Conservation (phyloP, 768 basidiomycete species). For the Russula compacta region DNA sequence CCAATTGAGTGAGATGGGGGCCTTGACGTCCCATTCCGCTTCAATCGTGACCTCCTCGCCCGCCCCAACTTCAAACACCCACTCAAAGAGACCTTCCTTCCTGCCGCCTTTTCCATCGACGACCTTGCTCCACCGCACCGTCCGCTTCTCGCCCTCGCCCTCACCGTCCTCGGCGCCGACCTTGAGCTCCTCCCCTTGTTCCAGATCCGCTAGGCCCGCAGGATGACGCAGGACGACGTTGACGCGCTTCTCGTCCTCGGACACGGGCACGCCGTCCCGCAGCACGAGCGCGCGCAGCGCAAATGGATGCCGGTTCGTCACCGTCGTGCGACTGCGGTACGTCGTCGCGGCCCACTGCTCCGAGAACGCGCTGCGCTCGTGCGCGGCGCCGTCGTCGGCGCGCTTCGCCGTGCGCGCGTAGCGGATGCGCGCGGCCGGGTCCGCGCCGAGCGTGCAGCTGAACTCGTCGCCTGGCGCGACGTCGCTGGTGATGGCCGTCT, state of each 20-base stretch:
- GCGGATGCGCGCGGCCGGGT: slow-evolving; percentile 25
- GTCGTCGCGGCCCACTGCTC: slow-evolving; percentile 37
- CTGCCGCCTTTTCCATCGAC: slow-evolving; percentile 40
- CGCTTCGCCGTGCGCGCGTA: slow-evolving; percentile 36
- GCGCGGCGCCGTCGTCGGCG: slow-evolving; percentile 23
- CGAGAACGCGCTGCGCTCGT: slow-evolving; percentile 33
- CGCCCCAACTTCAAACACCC: slow-evolving; percentile 37
- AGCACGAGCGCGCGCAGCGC: slow-evolving; percentile 37
- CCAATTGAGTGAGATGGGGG: slow-evolving; percentile 28
- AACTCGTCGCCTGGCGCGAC: slow-evolving; percentile 44
- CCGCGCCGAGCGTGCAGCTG: slow-evolving; percentile 43
- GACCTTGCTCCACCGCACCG: slow-evolving; percentile 30
- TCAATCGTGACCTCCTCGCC: slow-evolving; percentile 37
- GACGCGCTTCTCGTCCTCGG: slow-evolving; percentile 31
- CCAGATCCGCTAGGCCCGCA: slow-evolving; percentile 36
- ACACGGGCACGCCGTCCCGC: slow-evolving; percentile 37
- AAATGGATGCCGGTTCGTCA: slow-evolving; percentile 42
- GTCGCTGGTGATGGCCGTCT: slow-evolving; percentile 39
- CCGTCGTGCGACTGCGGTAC: slow-evolving; percentile 31
- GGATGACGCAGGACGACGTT: slow-evolving; percentile 42
- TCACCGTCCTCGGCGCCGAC: slow-evolving; percentile 16
- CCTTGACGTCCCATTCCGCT: slow-evolving; percentile 46
- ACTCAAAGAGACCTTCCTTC: slow-evolving; percentile 50
- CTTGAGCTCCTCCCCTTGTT: slow-evolving; percentile 31
- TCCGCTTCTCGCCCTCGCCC: slow-evolving; percentile 21